Base-by-base conservation (phyloP, 148 eudicot species). In the Vaccinium corymbosum region DNA sequence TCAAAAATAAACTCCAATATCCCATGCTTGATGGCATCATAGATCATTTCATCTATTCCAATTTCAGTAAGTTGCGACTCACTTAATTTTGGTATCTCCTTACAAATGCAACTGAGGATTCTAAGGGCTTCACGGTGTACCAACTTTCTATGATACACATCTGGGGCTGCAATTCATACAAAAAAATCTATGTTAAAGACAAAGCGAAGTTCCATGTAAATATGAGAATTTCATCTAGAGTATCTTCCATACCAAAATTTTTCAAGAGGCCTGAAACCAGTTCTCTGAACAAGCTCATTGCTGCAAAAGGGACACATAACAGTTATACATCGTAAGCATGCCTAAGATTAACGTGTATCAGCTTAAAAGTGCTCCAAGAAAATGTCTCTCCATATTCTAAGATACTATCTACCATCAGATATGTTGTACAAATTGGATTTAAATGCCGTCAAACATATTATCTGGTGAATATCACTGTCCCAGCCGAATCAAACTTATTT, bases 21-120 rank as follows among this genome's bases (percentile, higher is more conserved):
- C 29, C 71, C 71, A 64, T 64, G 32, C 71, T 64, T 64, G 8
- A 64, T 1, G 71, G 71, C 71, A 9, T 64, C 71, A 10, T n/a
- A 64, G 27, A 64, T 64, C 70, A 64, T 64, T 64, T 64, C 70
- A 64, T 64, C 70, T 64, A 64, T 64, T 64, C 70, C 70, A 22
- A 64, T 64, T 7, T 22, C 70, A 64, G 0, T 22, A 64, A 64
- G 70, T 64, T 22, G 70, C 22, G 70, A 64, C 70, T 64, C 70
- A 2, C 70, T 64, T 27, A 64, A 64, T 64, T 64, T 64, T 22
- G 70, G 70, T 64, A 64, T 64, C 70, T 64, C 70, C 70, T 64
- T 64, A 64, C 70, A 64, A 64, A 64, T 64, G 70, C 70, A 64
- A 64, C 70, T 64, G 70, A 64, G 71, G 71, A 64, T 64, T 64